Evolutionary conservation across 2,329 filamentous ascomycete species (phyloP).

Genomic region (Diaporthe destruens): DNA sequence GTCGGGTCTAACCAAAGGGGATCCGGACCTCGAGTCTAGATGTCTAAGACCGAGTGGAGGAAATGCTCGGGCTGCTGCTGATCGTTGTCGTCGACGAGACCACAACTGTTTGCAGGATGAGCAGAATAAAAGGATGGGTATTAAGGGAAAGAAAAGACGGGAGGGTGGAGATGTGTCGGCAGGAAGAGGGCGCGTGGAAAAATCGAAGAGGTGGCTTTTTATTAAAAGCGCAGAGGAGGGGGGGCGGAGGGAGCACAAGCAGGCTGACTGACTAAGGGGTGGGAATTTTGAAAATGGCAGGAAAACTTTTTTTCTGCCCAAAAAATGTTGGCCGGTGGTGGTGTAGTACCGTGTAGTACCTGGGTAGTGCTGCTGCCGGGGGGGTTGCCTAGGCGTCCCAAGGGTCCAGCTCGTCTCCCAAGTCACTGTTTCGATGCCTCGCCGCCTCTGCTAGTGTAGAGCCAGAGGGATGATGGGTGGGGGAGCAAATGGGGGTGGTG

Average conservation of each 20-base stretch:
- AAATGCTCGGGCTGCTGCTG: constrained; percentile 35
- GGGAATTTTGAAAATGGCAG: constrained; percentile 39
- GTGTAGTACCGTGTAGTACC: background rate
- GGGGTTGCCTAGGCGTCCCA: constrained; percentile 5
- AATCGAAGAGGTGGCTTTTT: constrained; percentile 34
- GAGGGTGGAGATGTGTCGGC: constrained; percentile 33
- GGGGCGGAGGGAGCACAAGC: constrained; percentile 23
- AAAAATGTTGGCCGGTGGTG: constrained; percentile 39
- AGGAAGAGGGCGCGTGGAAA: constrained; percentile 17
- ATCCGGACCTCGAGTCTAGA: constrained; percentile 43
- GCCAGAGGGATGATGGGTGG: constrained; percentile 4
- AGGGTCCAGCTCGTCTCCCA: constrained; percentile 12
- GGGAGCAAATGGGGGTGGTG: background rate
- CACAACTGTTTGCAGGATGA: constrained; percentile 32
- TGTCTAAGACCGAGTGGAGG: constrained; percentile 50
- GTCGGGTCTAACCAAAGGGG: constrained; percentile 45
- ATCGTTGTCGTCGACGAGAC: constrained; percentile 48
- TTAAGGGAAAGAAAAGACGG: constrained; percentile 38
- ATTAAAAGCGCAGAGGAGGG: constrained; percentile 26
- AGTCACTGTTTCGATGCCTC: constrained; percentile 17
- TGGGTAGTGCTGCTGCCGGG: background rate
- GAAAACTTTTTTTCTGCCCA: constrained; percentile 45
- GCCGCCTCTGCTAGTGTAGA: background rate
- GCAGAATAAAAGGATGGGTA: constrained; percentile 35
- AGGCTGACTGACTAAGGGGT: constrained; percentile 37